A percentile compares a stretch with the other conserved stretches of the same genome.
Conservation (phyloP, 106 monocot species). For the Hemerocallis citrina region DNA sequence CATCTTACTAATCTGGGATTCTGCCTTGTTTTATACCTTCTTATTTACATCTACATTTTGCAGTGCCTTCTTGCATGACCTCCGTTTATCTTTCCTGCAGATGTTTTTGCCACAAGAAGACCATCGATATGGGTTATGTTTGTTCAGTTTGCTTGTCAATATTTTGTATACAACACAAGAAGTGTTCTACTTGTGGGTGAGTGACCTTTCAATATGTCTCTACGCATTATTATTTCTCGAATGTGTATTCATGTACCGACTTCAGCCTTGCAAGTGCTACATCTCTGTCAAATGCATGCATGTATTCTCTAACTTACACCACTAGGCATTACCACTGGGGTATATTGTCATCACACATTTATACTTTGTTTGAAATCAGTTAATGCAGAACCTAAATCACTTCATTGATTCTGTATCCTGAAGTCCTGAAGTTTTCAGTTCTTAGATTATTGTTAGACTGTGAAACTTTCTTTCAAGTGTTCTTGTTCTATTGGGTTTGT, state of each 20-base stretch:
- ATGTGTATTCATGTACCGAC: not conserved
- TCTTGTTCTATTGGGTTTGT: too few relatives aligned
- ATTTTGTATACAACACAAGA: slow-evolving; percentile 94
- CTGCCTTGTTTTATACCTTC: too few relatives aligned
- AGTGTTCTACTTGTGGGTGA: slow-evolving; percentile 96
- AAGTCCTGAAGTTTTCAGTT: too few relatives aligned
- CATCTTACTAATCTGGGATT: not conserved
- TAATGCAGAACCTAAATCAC: not conserved
- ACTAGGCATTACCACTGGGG: too few relatives aligned
- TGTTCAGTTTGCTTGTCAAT: slow-evolving; percentile 98
- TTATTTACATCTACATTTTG: too few relatives aligned
- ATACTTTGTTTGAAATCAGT: not conserved
- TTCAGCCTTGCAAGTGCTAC: not conserved
- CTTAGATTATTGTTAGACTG: too few relatives aligned
- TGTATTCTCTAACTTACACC: not conserved
- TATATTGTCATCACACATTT: too few relatives aligned
- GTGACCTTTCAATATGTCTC: slow-evolving; percentile 2
- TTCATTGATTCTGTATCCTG: not conserved
- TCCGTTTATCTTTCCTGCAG: slow-evolving; percentile 24
- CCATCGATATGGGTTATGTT: slow-evolving; percentile 88
- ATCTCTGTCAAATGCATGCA: not conserved
- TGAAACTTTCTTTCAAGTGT: too few relatives aligned
- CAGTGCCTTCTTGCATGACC: not conserved
- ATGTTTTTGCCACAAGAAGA: slow-evolving; percentile 98
- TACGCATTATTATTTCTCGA: not conserved